A percentile compares a stretch with the other conserved stretches of the same genome.
phyloP scores from a whole-genome alignment of 768 basidiomycete genomes.

The Gymnopilus junonius region DNA sequence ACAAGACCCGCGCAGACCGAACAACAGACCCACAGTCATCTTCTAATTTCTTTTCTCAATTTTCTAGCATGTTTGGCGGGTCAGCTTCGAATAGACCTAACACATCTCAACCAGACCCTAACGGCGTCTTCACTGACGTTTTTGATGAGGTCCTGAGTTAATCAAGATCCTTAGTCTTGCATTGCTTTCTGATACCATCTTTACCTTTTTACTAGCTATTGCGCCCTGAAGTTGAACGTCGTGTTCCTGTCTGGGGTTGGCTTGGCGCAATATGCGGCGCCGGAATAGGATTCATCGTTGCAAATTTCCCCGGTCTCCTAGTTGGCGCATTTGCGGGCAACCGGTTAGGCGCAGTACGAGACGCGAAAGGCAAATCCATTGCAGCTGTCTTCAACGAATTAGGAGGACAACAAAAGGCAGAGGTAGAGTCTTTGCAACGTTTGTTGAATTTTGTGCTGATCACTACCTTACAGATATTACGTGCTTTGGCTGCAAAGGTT shows the following conservation, averaged over 20 bases:
- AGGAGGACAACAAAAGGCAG: constrained; percentile 80
- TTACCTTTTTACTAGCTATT: constrained; percentile 52
- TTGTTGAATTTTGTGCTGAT: constrained; percentile 1
- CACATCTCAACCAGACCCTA: constrained; percentile 67
- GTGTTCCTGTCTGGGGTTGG: constrained; percentile 76
- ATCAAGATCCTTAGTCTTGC: constrained; percentile 15
- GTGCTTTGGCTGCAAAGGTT: constrained; percentile 82
- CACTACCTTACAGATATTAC: constrained; percentile 61
- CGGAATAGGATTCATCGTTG: constrained; percentile 64
- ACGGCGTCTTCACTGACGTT: constrained; percentile 85
- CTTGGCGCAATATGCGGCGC: constrained; percentile 75
- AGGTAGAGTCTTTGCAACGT: constrained; percentile 51
- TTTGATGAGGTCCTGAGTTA: constrained; percentile 87
- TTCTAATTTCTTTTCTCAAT: constrained; percentile 76
- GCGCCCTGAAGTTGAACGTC: constrained; percentile 79
- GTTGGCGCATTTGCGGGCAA: constrained; percentile 90
- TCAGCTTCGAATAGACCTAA: constrained; percentile 29
- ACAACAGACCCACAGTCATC: constrained; percentile 71
- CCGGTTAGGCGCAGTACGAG: constrained; percentile 86
- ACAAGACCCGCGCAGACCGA: constrained; percentile 58
- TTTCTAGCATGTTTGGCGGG: constrained; percentile 70
- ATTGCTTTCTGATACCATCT: background rate
- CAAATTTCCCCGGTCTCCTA: constrained; percentile 85
- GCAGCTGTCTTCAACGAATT: constrained; percentile 85
- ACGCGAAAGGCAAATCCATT: constrained; percentile 94